phyloP scores from a whole-genome alignment of 768 basidiomycete genomes.

The Boletus sp. region DNA sequence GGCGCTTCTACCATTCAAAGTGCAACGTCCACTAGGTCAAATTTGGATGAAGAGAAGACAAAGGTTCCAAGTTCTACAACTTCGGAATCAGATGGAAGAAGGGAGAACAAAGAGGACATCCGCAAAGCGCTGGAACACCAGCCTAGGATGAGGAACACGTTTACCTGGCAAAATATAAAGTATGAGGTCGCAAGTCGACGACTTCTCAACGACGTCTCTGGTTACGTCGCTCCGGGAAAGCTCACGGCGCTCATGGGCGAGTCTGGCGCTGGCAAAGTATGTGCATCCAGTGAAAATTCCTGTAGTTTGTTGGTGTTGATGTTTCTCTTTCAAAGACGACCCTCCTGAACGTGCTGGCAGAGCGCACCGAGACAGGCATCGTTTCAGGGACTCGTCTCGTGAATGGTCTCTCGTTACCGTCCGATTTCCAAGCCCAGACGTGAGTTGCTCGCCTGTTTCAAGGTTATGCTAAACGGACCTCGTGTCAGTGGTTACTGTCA shows the following conservation, averaged over 20 bases:
- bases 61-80: conserved; percentile 4
- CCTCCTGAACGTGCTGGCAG: conserved; percentile 45
- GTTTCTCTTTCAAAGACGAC: conserved; percentile 37
- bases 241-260: conserved; percentile 77
- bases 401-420: conserved; percentile 41
- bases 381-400: conserved; percentile 43
- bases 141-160: conserved; percentile 47
- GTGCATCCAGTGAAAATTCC: not conserved
- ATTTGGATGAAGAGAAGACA: conserved; percentile 31
- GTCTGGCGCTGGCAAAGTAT: conserved; percentile 47
- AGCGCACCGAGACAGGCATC: conserved; percentile 36
- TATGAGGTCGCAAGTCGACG: conserved; percentile 61
- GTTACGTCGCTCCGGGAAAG: conserved; percentile 78
- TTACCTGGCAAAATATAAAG: conserved; percentile 74
- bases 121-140: conserved; percentile 36
- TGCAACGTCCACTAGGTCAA: conserved; percentile 5
- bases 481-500: conserved; percentile 74
- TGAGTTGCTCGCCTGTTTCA: not conserved
- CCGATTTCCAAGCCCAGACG: conserved; percentile 58
- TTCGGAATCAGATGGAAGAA: conserved; percentile 4
- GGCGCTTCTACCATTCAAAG: conserved; percentile 17
- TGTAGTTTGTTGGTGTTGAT: not conserved
- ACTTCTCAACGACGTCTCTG: conserved; percentile 70
- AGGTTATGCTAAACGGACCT: not conserved
- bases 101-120: conserved; percentile 16